phyloP scores from a whole-genome alignment of 495 filamentous ascomycete species.

The Clavariopsis aquatica region DNA sequence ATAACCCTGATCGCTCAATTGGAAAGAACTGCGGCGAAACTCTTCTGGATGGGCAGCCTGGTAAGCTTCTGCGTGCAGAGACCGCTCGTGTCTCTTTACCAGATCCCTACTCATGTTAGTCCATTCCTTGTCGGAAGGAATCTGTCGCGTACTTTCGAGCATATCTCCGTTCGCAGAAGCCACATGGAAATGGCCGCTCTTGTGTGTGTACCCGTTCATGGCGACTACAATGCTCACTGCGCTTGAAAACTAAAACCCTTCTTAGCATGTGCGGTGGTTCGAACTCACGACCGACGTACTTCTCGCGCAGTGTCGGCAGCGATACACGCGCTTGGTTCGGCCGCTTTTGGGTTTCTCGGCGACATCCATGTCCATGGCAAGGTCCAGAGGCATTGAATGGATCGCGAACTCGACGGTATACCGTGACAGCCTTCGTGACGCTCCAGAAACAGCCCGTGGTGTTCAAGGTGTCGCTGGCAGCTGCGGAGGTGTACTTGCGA shows the following conservation, averaged over 20 bases:
- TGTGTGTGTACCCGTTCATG: constrained; percentile 28
- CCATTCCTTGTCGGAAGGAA: background rate
- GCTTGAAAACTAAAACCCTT: constrained; percentile 27
- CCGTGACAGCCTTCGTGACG: background rate
- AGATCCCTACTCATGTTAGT: constrained; percentile 21
- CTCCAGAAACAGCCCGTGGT: background rate
- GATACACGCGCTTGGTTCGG: constrained; percentile 7
- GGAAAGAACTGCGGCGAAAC: constrained; percentile 4
- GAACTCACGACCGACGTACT: too few relatives aligned
- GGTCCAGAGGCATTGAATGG: background rate
- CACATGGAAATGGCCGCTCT: constrained; percentile 19
- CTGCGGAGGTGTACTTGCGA: background rate
- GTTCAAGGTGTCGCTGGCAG: background rate
- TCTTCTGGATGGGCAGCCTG: constrained; percentile 15
- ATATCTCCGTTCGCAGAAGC: constrained; percentile 20
- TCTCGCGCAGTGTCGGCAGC: constrained; percentile 12
- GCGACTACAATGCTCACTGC: constrained; percentile 22
- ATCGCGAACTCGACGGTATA: background rate
- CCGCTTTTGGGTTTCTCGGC: constrained; percentile 2
- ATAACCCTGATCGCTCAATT: background rate
- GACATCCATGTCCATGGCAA: background rate
- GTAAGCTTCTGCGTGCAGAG: constrained; percentile 18
- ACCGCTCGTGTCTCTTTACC: constrained; percentile 25
- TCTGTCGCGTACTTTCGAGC: constrained; percentile 11
- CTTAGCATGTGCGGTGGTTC: too few relatives aligned